Conservation (phyloP, 768 basidiomycete genomes). For the Mrakia gelida region DNA sequence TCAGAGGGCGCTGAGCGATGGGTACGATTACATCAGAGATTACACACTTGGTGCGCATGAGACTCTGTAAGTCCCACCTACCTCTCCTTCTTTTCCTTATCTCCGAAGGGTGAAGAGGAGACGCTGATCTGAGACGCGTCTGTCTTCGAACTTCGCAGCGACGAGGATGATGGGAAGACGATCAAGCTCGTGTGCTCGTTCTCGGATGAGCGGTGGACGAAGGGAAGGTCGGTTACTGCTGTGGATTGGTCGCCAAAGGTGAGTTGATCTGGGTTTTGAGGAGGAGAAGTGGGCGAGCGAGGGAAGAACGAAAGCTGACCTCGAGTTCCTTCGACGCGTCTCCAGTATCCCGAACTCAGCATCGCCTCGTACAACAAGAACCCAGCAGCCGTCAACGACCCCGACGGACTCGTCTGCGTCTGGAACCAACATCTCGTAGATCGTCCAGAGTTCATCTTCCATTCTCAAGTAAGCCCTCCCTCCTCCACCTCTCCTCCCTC, state of each 20-base stretch:
- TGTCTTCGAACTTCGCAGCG: constrained; percentile 50
- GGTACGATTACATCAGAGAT: constrained; percentile 94
- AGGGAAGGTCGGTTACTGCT: constrained; percentile 91
- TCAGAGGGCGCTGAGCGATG: constrained; percentile 88
- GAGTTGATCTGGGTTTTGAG: constrained; percentile 16
- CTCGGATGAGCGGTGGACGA: constrained; percentile 82
- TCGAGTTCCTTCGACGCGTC: too few relatives aligned
- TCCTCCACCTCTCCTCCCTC: background rate
- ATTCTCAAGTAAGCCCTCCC: constrained; percentile 71
- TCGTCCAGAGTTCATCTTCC: constrained; percentile 95
- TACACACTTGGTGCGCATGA: constrained; percentile 84
- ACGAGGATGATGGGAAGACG: constrained; percentile 82
- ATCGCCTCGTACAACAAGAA: constrained; percentile 98
- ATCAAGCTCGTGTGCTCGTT: constrained; percentile 94
- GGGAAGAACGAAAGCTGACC: background rate
- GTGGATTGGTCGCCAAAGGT: constrained; percentile 98
- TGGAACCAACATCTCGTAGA: constrained; percentile 96
- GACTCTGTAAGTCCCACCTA: constrained; percentile 66
- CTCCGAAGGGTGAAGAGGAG: too few relatives aligned
- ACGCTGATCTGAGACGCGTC: background rate
- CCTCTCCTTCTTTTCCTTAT: background rate
- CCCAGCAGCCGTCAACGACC: constrained; percentile 84
- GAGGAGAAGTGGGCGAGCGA: background rate
- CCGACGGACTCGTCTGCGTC: constrained; percentile 92
- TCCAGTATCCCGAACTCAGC: constrained; percentile 87